A percentile compares a stretch with the other conserved stretches of the same genome.
phyloP scores from a whole-genome alignment of 495 filamentous ascomycete species.

The Cercophora samala region DNA sequence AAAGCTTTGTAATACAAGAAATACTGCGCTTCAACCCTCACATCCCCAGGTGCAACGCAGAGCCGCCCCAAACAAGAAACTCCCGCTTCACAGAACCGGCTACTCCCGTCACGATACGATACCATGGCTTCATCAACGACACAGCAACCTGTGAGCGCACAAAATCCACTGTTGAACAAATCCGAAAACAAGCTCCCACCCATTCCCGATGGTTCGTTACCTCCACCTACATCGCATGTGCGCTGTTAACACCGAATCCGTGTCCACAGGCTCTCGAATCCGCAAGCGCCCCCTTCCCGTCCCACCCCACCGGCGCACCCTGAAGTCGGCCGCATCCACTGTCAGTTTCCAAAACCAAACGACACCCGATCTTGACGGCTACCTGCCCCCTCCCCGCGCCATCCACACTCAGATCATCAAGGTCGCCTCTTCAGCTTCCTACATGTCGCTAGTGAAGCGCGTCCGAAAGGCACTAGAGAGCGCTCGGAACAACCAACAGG shows the following conservation, averaged over 20 bases:
- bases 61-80: too few species aligned
- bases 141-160: background rate
- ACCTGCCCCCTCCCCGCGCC: constrained; percentile 53
- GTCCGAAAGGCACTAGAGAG: constrained; percentile 69
- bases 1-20: background rate
- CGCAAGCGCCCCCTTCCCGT: constrained; percentile 30
- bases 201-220: constrained; percentile 45
- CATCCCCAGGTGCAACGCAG: background rate
- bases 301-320: constrained; percentile 12
- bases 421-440: constrained; percentile 68
- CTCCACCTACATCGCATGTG: too few species aligned
- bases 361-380: constrained; percentile 71
- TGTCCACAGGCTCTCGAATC: constrained; percentile 25
- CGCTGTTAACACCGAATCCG: background rate
- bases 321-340: constrained; percentile 1
- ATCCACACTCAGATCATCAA: constrained; percentile 59
- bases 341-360: constrained; percentile 35
- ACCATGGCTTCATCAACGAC: background rate
- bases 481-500: constrained; percentile 50
- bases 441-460: constrained; percentile 80
- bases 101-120: background rate
- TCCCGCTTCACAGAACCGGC: background rate
- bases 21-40: background rate
- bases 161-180: constrained; percentile 23
- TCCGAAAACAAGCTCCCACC: constrained; percentile 42